Evolutionary conservation across 108 stramenopile species (phyloP).

Genomic region (Nitzschia putrida): DNA sequence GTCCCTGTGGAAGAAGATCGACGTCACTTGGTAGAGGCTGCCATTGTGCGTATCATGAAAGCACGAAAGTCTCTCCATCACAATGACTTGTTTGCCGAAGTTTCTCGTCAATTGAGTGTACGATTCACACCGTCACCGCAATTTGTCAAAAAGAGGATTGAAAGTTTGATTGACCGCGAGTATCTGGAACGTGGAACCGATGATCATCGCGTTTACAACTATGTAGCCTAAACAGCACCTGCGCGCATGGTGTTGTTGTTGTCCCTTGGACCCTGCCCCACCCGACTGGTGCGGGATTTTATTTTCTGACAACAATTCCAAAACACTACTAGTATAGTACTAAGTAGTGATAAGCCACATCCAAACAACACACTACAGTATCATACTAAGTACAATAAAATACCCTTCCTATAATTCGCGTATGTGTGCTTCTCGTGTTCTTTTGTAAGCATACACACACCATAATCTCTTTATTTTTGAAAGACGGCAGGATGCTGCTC

Average conservation of each 20-base stretch:
- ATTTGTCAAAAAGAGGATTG: constrained; percentile 94
- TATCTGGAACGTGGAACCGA: constrained; percentile 90
- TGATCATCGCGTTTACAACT: constrained; percentile 84
- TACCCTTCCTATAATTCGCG: too few relatives aligned
- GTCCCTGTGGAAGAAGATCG: constrained; percentile 87
- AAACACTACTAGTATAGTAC: too few relatives aligned
- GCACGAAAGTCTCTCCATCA: constrained; percentile 89
- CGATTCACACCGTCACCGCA: constrained; percentile 88
- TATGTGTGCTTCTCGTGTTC: too few relatives aligned
- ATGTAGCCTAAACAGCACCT: constrained; percentile 68
- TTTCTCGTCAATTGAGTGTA: constrained; percentile 77
- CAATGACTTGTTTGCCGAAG: constrained; percentile 94
- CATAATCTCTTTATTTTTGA: constrained; percentile 21
- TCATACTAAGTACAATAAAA: too few relatives aligned
- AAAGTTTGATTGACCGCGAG: constrained; percentile 95
- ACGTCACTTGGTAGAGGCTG: constrained; percentile 92
- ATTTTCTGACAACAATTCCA: too few relatives aligned
- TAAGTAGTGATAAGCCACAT: too few relatives aligned
- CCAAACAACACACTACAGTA: too few relatives aligned
- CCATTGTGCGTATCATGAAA: constrained; percentile 98
- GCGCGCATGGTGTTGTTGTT: too few relatives aligned
- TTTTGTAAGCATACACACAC: too few relatives aligned
- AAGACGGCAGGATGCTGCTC: constrained; percentile 60
- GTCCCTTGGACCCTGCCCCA: too few relatives aligned
- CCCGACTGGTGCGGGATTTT: too few relatives aligned